Evolutionary conservation across 2,329 filamentous ascomycete species (phyloP).

Genomic region (Fusarium sp.): DNA sequence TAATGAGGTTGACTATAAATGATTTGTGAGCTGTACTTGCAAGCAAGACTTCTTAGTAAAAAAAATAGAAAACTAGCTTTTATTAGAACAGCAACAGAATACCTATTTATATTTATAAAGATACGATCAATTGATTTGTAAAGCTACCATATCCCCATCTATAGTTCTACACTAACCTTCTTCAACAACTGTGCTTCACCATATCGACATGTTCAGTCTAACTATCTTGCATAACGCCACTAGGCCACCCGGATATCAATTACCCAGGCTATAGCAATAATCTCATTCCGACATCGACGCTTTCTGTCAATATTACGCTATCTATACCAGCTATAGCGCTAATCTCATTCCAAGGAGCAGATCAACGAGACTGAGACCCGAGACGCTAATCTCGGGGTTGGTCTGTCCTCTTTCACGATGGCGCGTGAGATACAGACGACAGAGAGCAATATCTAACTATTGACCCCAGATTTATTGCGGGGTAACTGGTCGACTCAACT

Average conservation of each 20-base stretch:
- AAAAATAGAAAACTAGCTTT: too few species aligned
- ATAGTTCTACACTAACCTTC: rapidly evolving
- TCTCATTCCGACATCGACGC: not conserved
- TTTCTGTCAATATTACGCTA: not conserved
- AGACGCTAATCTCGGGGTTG: too few species aligned
- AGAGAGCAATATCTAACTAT: too few species aligned
- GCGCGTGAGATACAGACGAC: too few species aligned
- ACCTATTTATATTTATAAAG: not conserved
- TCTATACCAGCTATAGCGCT: not conserved
- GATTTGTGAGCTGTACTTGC: not conserved
- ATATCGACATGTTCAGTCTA: too few species aligned
- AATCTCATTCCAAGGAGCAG: not conserved
- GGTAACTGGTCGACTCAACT: not conserved
- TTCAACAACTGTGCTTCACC: too few species aligned
- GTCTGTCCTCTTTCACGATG: too few species aligned
- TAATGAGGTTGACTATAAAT: not conserved
- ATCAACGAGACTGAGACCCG: not conserved
- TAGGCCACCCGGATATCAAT: not conserved
- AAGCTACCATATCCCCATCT: rapidly evolving
- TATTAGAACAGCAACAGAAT: not conserved
- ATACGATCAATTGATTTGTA: rapidly evolving
- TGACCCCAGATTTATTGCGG: not conserved
- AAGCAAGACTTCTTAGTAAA: too few species aligned
- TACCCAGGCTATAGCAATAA: not conserved
- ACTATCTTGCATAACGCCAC: too few species aligned